Evolutionary conservation across 2,329 filamentous ascomycete genomes (phyloP), one percentile per base, ranked within the genome.

Genomic region (Xylariaceae sp.): DNA sequence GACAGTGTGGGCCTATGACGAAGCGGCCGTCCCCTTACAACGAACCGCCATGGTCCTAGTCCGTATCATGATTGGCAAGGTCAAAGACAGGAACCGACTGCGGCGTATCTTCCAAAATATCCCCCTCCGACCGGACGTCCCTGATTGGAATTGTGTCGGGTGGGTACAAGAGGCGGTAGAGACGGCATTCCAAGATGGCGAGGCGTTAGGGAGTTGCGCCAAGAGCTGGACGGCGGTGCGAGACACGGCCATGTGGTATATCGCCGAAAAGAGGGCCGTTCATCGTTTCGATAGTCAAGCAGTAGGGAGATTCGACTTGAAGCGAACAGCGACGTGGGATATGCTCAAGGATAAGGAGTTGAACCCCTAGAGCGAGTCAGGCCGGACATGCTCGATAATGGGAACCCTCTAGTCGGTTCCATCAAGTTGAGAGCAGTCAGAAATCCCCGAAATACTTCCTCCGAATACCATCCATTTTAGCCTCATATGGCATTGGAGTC

Each of bases 151-250:
- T 54, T 76, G 73, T 61, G 70, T 76, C 0, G 56, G 30, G 0
- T 77, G 73, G 74, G 69, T 75, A 3, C 66, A 70, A 54, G 73
- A 77, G 59, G 73, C 72, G 3, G 57, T 76, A 34, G 57, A 68
- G 51, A 54, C 12, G 3, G 50, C 71, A 6, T 19, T 63, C 48
- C 50, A 53, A 6, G 69, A 73, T 57, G 51, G 51, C 0, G 68
- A 66, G 34, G 65, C 62, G 5, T 51, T 75, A n/a, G 69, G 69
- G 4, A 72, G 64, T 2, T 65, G 60, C 27, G 57, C 64, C 0
- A 40, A 59, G 5, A 62, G 69, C 27, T 76, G 72, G 74, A 53
- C 60, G 5, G 58, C 32, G 6, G 66, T 75, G 3, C 67, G 70
- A 9, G 64, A 71, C 42, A 62, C 62, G 3, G 70, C 67, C 2